Evolutionary conservation across 768 basidiomycete genomes (phyloP).

Genomic region (Crepidotus variabilis): DNA sequence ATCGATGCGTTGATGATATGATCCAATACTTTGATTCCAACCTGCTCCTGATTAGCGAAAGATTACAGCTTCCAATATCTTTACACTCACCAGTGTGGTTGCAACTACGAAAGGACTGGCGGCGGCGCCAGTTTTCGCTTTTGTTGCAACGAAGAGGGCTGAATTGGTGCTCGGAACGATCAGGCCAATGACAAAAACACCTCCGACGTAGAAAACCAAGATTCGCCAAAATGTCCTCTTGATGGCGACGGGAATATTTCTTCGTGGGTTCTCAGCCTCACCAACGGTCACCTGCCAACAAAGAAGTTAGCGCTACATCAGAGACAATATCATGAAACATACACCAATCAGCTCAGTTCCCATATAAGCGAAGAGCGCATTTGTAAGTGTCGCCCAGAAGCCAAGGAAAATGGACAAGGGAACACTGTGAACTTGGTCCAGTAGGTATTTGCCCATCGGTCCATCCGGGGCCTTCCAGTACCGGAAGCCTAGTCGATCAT

Average conservation of each 20-base stretch:
- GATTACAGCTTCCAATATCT: not conserved
- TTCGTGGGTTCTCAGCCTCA: slow-evolving; percentile 67
- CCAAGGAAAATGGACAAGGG: slow-evolving; percentile 57
- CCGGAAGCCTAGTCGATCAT: slow-evolving; percentile 46
- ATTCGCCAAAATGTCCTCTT: slow-evolving; percentile 58
- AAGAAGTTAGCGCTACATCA: not conserved
- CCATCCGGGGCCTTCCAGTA: slow-evolving; percentile 48
- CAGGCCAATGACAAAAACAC: slow-evolving; percentile 70
- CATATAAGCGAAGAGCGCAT: slow-evolving; percentile 69
- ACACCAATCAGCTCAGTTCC: slow-evolving; percentile 79
- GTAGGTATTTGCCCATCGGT: slow-evolving; percentile 54
- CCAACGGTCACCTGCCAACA: slow-evolving; percentile 38
- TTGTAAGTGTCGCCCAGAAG: slow-evolving; percentile 70
- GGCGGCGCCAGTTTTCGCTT: slow-evolving; percentile 47
- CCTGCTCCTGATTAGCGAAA: slow-evolving; percentile 19
- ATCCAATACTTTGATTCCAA: slow-evolving; percentile 54
- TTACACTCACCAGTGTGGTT: slow-evolving; percentile 27
- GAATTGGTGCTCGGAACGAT: slow-evolving; percentile 60
- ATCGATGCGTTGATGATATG: slow-evolving; percentile 66
- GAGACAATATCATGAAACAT: slow-evolving; percentile 20
- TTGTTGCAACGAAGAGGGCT: slow-evolving; percentile 41
- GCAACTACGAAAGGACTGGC: slow-evolving; percentile 66
- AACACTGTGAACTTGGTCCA: slow-evolving; percentile 43
- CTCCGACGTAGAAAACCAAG: slow-evolving; percentile 60
- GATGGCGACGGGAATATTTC: slow-evolving; percentile 72